A percentile compares a stretch with the other conserved stretches of the same genome.
phyloP scores from a whole-genome alignment of 1,284 basidiomycete species.

The Sporisorium iseilematis-ciliati region DNA sequence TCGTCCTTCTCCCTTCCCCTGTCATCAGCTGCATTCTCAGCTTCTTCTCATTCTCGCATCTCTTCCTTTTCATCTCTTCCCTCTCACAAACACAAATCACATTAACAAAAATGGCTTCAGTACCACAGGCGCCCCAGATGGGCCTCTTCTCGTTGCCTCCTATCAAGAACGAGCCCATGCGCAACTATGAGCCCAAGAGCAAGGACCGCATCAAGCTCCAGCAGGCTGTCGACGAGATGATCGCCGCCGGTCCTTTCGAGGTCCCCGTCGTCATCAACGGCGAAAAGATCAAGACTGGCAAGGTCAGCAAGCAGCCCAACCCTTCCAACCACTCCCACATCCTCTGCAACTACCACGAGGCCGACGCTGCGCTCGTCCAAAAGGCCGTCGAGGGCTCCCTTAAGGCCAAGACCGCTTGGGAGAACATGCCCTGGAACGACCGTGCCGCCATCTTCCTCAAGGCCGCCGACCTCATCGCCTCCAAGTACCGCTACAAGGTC shows the following conservation, averaged over 20 bases:
- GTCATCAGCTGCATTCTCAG: neutral
- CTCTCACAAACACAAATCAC: constrained; percentile 3
- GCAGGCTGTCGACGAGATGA: constrained; percentile 83
- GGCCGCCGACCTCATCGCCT: constrained; percentile 82
- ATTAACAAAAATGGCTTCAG: constrained; percentile 40
- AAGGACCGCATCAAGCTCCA: constrained; percentile 82
- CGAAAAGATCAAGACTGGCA: constrained; percentile 85
- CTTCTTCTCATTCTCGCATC: neutral
- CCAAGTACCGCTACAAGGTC: constrained; percentile 91
- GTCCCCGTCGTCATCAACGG: constrained; percentile 94
- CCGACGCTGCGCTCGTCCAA: constrained; percentile 77
- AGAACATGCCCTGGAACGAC: constrained; percentile 93
- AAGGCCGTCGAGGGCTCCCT: constrained; percentile 90
- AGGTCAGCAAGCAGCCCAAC: constrained; percentile 72
- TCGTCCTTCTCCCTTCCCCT: constrained; percentile 1
- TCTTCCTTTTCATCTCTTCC: neutral
- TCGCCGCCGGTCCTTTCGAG: constrained; percentile 85
- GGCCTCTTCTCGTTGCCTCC: constrained; percentile 60
- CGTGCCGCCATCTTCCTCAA: constrained; percentile 97
- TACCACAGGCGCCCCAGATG: constrained; percentile 52
- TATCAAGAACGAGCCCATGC: constrained; percentile 68
- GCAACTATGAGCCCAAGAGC: constrained; percentile 83
- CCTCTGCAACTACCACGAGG: constrained; percentile 90
- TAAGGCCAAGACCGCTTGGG: constrained; percentile 88
- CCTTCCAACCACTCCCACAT: constrained; percentile 75